phyloP scores from a whole-genome alignment of 2,329 filamentous ascomycete genomes.

The Monosporascus sp. region DNA sequence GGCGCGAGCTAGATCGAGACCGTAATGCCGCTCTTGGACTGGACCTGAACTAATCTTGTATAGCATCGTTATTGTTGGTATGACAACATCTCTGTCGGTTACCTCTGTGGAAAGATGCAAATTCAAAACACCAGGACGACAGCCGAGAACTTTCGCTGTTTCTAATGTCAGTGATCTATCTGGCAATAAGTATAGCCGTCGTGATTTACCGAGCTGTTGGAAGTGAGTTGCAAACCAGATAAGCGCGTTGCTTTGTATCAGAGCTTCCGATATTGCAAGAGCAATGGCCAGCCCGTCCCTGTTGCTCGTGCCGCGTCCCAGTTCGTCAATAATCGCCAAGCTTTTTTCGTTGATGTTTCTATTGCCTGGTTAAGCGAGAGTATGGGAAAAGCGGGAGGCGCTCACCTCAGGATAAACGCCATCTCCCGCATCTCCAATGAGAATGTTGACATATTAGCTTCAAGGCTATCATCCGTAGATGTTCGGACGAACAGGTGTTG shows the following conservation, averaged over 20 bases:
- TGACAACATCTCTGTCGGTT: constrained; percentile 40
- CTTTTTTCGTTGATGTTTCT: constrained; percentile 72
- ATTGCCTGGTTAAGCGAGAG: neutral
- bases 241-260: constrained; percentile 71
- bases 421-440: constrained; percentile 94
- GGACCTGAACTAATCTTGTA: constrained; percentile 76
- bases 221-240: constrained; percentile 97
- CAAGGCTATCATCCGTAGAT: constrained; percentile 80
- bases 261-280: constrained; percentile 80
- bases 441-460: constrained; percentile 90
- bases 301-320: constrained; percentile 86
- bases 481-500: constrained; percentile 83
- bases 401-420: constrained; percentile 74
- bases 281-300: constrained; percentile 86
- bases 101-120: constrained; percentile 74
- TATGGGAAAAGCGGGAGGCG: neutral
- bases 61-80: constrained; percentile 71
- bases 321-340: constrained; percentile 82
- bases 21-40: constrained; percentile 70
- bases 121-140: constrained; percentile 74
- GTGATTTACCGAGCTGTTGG: constrained; percentile 56
- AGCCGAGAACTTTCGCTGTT: constrained; percentile 62
- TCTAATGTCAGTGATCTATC: constrained; percentile 5
- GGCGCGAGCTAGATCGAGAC: constrained; percentile 72
- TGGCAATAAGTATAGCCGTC: neutral